A percentile compares a stretch with the other conserved stretches of the same genome.
These are phyloP conservation scores for Pythium vanterpoolii DNA, from an alignment of 352 stramenopile genomes.

Conservation along the genomic window DNA sequence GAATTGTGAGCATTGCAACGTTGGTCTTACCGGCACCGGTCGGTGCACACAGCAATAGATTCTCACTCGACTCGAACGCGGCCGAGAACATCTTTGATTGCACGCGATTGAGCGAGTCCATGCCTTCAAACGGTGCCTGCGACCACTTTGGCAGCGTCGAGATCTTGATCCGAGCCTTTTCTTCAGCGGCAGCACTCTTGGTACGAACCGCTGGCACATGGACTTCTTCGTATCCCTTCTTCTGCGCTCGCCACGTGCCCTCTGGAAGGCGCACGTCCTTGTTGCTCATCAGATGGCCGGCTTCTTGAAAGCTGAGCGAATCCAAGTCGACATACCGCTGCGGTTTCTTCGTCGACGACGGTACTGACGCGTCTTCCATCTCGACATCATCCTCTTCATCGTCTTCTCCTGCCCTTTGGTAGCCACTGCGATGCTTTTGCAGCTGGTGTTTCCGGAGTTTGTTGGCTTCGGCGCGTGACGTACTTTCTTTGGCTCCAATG, in stretches of 20 bases:
- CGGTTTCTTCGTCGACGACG: conserved; percentile 47
- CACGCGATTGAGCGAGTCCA: conserved; percentile 99
- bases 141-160: conserved; percentile 94
- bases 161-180: conserved; percentile 87
- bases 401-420: conserved; percentile 34
- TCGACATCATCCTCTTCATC: conserved; percentile 49
- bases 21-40: conserved; percentile 99
- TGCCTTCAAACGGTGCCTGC: conserved; percentile 94
- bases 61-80: conserved; percentile 93
- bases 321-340: conserved; percentile 94
- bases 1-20: conserved; percentile 97
- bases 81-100: conserved; percentile 96
- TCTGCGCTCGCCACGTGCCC: conserved; percentile 96
- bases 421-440: conserved; percentile 28
- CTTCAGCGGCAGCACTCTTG: conserved; percentile 65
- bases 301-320: conserved; percentile 93
- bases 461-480: conserved; percentile 76
- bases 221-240: conserved; percentile 98
- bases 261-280: conserved; percentile 96
- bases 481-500: conserved; percentile 83
- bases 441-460: conserved; percentile 78
- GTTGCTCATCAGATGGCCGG: conserved; percentile 98
- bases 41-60: conserved; percentile 98
- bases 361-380: conserved; percentile 36
- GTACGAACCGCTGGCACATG: conserved; percentile 97